phyloP scores from a whole-genome alignment of 306 rosid species.

The Lithocarpus polystachyus region DNA sequence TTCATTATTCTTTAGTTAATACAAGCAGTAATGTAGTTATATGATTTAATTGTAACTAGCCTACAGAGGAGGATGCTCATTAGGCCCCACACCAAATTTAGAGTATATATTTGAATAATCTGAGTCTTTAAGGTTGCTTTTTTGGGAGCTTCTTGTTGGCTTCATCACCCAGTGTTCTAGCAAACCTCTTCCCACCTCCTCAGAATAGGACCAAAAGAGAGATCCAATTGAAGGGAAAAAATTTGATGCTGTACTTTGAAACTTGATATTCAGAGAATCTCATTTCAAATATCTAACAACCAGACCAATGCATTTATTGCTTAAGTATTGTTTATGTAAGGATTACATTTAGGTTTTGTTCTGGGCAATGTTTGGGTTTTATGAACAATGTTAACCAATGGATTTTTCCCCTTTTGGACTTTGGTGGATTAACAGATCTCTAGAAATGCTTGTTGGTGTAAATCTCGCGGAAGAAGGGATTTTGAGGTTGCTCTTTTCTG shows the following conservation, averaged over 20 bases:
- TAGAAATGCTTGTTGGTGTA: constrained; percentile 91
- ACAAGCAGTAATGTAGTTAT: too few relatives aligned
- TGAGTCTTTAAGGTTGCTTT: neutral
- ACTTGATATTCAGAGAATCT: neutral
- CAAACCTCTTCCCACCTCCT: neutral
- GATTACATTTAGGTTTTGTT: constrained; percentile 14
- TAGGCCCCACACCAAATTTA: neutral
- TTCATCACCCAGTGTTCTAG: neutral
- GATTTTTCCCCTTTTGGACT: constrained; percentile 44
- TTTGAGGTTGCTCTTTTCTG: constrained; percentile 80
- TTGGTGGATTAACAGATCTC: constrained; percentile 71
- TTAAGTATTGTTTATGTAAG: constrained; percentile 9
- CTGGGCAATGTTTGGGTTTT: constrained; percentile 18
- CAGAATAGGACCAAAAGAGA: neutral
- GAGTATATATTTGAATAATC: neutral
- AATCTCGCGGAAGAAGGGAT: constrained; percentile 86
- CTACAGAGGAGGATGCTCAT: neutral
- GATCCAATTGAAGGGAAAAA: neutral
- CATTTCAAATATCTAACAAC: neutral
- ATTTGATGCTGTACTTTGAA: neutral
- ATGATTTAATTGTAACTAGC: neutral
- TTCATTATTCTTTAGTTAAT: too few relatives aligned
- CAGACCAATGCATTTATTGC: neutral
- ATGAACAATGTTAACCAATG: constrained; percentile 44
- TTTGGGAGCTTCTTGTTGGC: neutral